Evolutionary conservation across 495 filamentous ascomycete genomes (phyloP).

Genomic region (Elaphomyces granulatus): DNA sequence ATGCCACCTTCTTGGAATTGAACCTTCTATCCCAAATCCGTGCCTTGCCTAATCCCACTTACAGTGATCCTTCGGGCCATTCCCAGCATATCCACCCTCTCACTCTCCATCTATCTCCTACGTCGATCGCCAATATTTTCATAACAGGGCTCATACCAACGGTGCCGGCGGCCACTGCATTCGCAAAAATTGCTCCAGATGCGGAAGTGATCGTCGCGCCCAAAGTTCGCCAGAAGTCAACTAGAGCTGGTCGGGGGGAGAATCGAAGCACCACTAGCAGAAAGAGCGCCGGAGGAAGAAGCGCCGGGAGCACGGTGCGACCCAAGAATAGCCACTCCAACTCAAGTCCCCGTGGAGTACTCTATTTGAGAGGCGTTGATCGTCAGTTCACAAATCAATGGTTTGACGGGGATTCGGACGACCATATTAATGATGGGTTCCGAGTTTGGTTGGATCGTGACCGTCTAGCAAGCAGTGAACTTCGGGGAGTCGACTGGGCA

Average conservation of each 20-base stretch:
- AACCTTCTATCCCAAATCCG: slow-evolving; percentile 89
- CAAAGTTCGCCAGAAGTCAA: slow-evolving; percentile 53
- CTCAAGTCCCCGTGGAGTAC: slow-evolving; percentile 44
- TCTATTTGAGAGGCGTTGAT: slow-evolving; percentile 70
- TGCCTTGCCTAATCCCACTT: slow-evolving; percentile 73
- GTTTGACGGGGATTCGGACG: slow-evolving; percentile 49
- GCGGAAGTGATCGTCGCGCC: slow-evolving; percentile 95
- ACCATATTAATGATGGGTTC: slow-evolving; percentile 43
- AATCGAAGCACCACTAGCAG: slow-evolving; percentile 60
- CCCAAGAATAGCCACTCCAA: slow-evolving; percentile 44
- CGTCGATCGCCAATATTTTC: slow-evolving; percentile 84
- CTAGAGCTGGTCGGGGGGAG: slow-evolving; percentile 38
- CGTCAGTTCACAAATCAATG: slow-evolving; percentile 47
- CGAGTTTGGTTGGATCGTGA: slow-evolving; percentile 76
- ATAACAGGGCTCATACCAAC: slow-evolving; percentile 64
- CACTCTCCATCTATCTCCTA: slow-evolving; percentile 85
- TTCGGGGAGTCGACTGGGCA: slow-evolving; percentile 60
- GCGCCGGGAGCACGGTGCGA: slow-evolving; percentile 50
- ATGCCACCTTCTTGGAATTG: slow-evolving; percentile 86
- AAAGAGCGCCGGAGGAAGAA: slow-evolving; percentile 58
- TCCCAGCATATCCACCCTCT: slow-evolving; percentile 54
- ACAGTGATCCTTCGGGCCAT: slow-evolving; percentile 32
- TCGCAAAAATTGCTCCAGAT: slow-evolving; percentile 84
- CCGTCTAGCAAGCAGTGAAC: slow-evolving; percentile 46
- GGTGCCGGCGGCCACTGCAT: slow-evolving; percentile 51